Evolutionary conservation across 805 yeast genomes (phyloP), one percentile per base, ranked within the genome.

Genomic region (Yamadazyma ubonensis): DNA sequence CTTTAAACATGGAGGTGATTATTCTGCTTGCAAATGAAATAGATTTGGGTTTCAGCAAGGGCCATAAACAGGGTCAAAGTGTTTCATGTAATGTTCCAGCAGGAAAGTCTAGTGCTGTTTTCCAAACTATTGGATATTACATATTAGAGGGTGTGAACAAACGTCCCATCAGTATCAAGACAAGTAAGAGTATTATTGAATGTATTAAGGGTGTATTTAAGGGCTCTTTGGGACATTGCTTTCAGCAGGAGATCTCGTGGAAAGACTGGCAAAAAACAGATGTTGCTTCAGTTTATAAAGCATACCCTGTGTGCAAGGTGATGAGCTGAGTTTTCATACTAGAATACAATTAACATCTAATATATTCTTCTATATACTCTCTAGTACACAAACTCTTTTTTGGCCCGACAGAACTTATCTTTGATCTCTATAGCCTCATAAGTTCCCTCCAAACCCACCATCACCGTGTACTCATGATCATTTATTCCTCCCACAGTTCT

Each of bases 351-450:
- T n/a, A n/a, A 20, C 20, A 23, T n/a, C 17, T 36, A 11, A 12
- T 18, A 31, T 18, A 20, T 27, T 9, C 10, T 11, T 27, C 23
- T 27, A 35, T 27, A 21, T 25, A 28, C 5, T 33, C 16, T 33
- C 16, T 36, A 16, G 29, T 28, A 41, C 25, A 21, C 12, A 14
- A 39, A 29, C 12, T 47, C 44, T 35, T 45, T 53, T 27, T 42
- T 48, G 5, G 65, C 65, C 11, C 33, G 42, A 70, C 99, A 93
- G 61, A 67, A 84, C 6, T 86, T 83, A 64, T 93, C 99, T 32
- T 78, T 78, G n/a, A 93, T 79, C 55, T 83, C 89, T 31, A 88
- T 76, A 5, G 97, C 97, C 61, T 90, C 96, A 56, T 93, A 93
- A 3, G 87, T 83, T 33, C 99, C 99, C 59, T 90, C 96, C 48